These are phyloP conservation scores for Ascoidea tarda DNA, from an alignment of 805 yeast genomes.

Conservation along the genomic window DNA sequence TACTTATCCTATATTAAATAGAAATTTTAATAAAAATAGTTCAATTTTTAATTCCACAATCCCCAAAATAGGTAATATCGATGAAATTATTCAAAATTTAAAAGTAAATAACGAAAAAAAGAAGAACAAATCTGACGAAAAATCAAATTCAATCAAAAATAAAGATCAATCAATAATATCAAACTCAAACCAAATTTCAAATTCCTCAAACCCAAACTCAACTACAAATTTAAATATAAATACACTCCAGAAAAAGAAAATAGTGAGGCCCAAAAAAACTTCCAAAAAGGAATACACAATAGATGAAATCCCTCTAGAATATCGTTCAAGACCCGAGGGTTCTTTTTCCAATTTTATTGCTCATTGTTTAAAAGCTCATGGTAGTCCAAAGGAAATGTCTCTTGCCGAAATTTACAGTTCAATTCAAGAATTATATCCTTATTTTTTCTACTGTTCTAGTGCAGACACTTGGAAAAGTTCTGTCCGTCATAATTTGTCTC, in stretches of 20 bases:
- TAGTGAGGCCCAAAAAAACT: slow-evolving; percentile 33
- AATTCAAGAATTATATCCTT: slow-evolving; percentile 80
- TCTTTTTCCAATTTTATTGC: slow-evolving; percentile 76
- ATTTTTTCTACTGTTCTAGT: slow-evolving; percentile 72
- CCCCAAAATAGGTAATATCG: neutral
- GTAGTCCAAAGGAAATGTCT: slow-evolving; percentile 58
- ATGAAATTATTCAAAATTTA: neutral
- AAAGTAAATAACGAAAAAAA: neutral
- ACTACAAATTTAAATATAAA: neutral
- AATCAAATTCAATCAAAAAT: neutral
- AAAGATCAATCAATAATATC: neutral
- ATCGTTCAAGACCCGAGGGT: slow-evolving; percentile 68
- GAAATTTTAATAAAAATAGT: too few relatives aligned
- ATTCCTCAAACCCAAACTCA: neutral
- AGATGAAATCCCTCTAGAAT: slow-evolving; percentile 84
- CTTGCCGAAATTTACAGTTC: slow-evolving; percentile 76
- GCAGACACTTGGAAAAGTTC: slow-evolving; percentile 95
- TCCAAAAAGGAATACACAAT: slow-evolving; percentile 53
- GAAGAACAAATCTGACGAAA: neutral
- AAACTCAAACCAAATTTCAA: neutral
- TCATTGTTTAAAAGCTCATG: slow-evolving; percentile 52
- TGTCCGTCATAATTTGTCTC: slow-evolving; percentile 84
- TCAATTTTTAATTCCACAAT: neutral
- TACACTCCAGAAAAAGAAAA: slow-evolving; percentile 20
- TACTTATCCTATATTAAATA: too few relatives aligned